A percentile compares a stretch with the other conserved stretches of the same genome.
Evolutionary conservation across 192 early-diverging fungal species (phyloP).

Genomic region (Backusella mclennaniae): DNA sequence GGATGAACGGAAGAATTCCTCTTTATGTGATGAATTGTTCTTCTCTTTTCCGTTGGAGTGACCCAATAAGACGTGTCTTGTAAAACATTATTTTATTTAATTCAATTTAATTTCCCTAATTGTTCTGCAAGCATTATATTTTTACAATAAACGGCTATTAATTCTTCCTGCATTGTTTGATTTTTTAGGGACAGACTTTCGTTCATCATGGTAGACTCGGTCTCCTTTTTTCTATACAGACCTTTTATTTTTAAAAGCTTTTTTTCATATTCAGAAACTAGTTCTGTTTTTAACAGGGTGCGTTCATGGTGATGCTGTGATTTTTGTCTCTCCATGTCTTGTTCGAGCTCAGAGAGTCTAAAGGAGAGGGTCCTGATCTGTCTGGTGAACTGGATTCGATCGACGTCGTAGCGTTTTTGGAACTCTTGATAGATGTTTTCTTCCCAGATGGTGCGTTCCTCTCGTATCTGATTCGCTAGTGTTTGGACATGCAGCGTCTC

Average conservation of each 20-base stretch:
- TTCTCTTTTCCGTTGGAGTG: no score
- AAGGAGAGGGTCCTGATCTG: neutral
- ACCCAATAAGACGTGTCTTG: neutral
- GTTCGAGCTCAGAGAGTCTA: slow-evolving; percentile 4
- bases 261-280: neutral
- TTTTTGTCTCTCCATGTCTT: neutral
- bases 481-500: neutral
- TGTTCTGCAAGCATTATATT: neutral
- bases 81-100: neutral
- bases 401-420: slow-evolving; percentile 2
- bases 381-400: neutral
- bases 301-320: neutral
- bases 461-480: neutral
- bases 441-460: neutral
- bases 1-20: neutral
- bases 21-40: neutral
- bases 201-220: neutral
- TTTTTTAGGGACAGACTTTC: neutral
- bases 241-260: neutral
- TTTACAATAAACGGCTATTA: neutral
- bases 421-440: neutral
- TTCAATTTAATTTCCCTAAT: slow-evolving; percentile 1
- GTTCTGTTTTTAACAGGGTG: neutral
- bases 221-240: neutral
- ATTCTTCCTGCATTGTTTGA: neutral